Evolutionary conservation across 495 filamentous ascomycete genomes (phyloP).

Genomic region (Antarctomyces pellizariae): DNA sequence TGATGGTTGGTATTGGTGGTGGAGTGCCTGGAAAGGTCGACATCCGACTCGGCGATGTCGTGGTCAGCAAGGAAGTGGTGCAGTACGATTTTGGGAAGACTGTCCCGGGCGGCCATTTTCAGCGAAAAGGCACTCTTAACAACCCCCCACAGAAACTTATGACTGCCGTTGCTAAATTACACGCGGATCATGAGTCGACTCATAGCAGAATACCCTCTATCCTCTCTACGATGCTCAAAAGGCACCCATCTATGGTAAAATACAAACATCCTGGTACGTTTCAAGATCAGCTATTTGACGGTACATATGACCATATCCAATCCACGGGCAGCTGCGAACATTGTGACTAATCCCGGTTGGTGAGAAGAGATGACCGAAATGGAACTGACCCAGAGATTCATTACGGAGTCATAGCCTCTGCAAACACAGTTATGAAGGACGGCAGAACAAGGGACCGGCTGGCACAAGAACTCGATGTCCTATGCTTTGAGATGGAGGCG

Average conservation of each 20-base stretch:
- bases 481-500: constrained; percentile 24
- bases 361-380: constrained; percentile 8
- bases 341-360: constrained; percentile 8
- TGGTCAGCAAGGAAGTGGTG: constrained; percentile 20
- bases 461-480: constrained; percentile 4
- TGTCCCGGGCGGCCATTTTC: constrained; percentile 9
- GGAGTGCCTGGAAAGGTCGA: constrained; percentile 17
- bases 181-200: constrained; percentile 9
- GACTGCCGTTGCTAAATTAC: constrained; percentile 12
- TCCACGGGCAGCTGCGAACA: constrained; percentile 6
- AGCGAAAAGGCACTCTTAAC: constrained; percentile 15
- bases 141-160: constrained; percentile 13
- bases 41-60: constrained; percentile 21
- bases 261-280: constrained; percentile 5
- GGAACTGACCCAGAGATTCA: constrained; percentile 11
- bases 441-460: constrained; percentile 5
- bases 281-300: constrained; percentile 13
- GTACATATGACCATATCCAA: constrained; percentile 12
- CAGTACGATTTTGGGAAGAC: constrained; percentile 21
- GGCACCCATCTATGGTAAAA: constrained; percentile 8
- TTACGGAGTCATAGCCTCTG: constrained; percentile 14
- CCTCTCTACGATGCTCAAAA: constrained; percentile 9
- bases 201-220: constrained; percentile 6
- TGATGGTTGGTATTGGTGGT: constrained; percentile 25
- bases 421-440: constrained; percentile 9